Base-by-base conservation (phyloP, 1,284 basidiomycete species). In the Singerocomus inundabilis region DNA sequence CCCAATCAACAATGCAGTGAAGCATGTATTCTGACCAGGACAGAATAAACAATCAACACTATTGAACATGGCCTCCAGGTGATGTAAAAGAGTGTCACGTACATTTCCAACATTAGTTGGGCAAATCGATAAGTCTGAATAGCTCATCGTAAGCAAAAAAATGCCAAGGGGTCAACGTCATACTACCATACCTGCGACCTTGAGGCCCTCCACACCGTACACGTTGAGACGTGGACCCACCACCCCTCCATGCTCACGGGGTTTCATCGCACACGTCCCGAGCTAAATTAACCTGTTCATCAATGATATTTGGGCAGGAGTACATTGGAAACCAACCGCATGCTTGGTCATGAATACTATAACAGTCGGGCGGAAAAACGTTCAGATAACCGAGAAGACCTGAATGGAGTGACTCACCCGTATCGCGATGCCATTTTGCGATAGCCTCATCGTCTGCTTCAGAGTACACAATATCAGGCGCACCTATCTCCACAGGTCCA, bases 321-420 rank as follows among this genome's bases (percentile, higher is more conserved):
- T 16, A 6, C 10, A 2, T 0, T n/a, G n/a, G 18, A 15, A 38
- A 3, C 76, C 54, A 53, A 82, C 82, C 50, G 81, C 76, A 57
- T 86, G 84, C 77, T 76, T 82, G 0, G 73, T 65, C 0, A 78
- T 76, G 15, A 46, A 46, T 6, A 74, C 81, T 82, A 26, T n/a
- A n/a, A 7, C 6, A 24, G 5, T 40, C 21, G 7, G 1, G 5
- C 8, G 11, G 8, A 9, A 3, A n/a, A n/a, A n/a, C n/a, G n/a
- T n/a, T n/a, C n/a, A n/a, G 29, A 16, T 6, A 13, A 28, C 11
- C 13, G 5, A 26, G 13, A 11, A 10, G 18, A 3, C 29, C 9
- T 2, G 5, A 18, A 1, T 6, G 16, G 6, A 5, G 18, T 13
- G 5, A 47, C 70, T 40, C 46, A 74, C 72, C 48, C 12, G 26